Evolutionary conservation across 1,284 basidiomycete genomes (phyloP).

Genomic region (Rhodotorula sp.): DNA sequence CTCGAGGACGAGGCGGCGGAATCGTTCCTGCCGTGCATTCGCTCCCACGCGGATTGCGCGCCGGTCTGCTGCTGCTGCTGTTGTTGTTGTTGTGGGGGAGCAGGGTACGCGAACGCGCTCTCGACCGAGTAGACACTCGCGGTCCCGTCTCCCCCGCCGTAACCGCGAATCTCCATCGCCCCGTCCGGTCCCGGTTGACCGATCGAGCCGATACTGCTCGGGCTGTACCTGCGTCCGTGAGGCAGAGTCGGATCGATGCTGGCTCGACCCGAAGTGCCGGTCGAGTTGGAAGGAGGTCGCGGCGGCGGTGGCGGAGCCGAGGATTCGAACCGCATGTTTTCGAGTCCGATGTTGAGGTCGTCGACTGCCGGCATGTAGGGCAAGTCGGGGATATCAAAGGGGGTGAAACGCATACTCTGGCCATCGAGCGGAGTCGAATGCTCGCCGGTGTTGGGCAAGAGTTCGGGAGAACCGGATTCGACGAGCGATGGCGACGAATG

Average conservation of each 20-base stretch:
- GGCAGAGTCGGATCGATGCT: conserved; percentile 4
- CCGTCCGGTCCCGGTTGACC: conserved; percentile 29
- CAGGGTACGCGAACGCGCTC: neutral
- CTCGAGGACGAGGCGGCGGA: neutral
- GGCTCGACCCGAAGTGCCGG: neutral
- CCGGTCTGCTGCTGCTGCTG: no score
- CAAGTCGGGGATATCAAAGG: conserved; percentile 25
- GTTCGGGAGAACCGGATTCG: neutral
- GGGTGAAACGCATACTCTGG: conserved; percentile 6
- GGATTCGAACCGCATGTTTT: conserved; percentile 40
- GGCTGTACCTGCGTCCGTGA: conserved; percentile 9
- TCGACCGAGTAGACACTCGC: conserved; percentile 41
- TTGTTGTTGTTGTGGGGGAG: no score
- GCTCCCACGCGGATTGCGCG: neutral
- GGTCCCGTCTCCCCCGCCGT: conserved; percentile 16
- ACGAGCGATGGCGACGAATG: conserved; percentile 39
- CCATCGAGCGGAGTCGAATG: neutral
- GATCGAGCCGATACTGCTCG: conserved; percentile 7
- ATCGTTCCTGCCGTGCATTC: conserved; percentile 3
- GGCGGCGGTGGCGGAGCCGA: neutral
- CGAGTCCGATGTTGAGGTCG: conserved; percentile 39
- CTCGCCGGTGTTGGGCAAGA: conserved; percentile 2
- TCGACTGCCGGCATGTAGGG: conserved; percentile 30
- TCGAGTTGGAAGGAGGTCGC: neutral
- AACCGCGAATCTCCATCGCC: conserved; percentile 39